Evolutionary conservation across 352 stramenopile species (phyloP).

Genomic region (Phytophthora aleatoria): DNA sequence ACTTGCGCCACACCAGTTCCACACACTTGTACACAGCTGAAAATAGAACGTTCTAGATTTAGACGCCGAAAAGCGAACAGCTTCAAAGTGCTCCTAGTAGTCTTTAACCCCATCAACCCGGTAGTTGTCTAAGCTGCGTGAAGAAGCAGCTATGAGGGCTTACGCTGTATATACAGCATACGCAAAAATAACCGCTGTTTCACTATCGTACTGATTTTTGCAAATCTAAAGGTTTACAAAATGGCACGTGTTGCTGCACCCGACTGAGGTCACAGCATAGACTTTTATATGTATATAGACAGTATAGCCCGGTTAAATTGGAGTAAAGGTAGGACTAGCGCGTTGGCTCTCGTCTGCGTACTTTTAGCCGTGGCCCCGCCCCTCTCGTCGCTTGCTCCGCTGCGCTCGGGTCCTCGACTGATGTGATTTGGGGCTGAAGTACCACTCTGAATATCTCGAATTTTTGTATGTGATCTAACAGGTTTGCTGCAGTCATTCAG

Average conservation of each 20-base stretch:
- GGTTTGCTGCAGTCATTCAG: too few relatives aligned
- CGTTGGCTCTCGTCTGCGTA: too few relatives aligned
- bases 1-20: slow-evolving; percentile 6
- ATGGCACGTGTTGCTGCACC: background rate
- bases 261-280: too few relatives aligned
- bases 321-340: too few relatives aligned
- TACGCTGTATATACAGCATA: slow-evolving; percentile 21
- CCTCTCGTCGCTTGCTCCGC: too few relatives aligned
- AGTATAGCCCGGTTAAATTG: too few relatives aligned
- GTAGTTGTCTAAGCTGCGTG: slow-evolving; percentile 5
- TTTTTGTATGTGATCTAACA: too few relatives aligned
- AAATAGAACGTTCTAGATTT: slow-evolving; percentile 24
- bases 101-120: slow-evolving; percentile 9
- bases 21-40: slow-evolving; percentile 6
- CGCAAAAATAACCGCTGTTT: slow-evolving; percentile 3
- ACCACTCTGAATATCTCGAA: too few relatives aligned
- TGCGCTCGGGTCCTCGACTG: too few relatives aligned
- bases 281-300: too few relatives aligned
- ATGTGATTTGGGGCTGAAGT: too few relatives aligned
- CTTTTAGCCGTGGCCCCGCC: too few relatives aligned
- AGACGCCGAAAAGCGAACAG: slow-evolving; percentile 14
- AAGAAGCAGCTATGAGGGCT: background rate
- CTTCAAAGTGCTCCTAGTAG: slow-evolving; percentile 11
- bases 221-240: background rate
- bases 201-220: background rate